These are phyloP conservation scores for Aegilops umbellulata DNA, from an alignment of 176 grass and related monocot genomes.

Conservation along the genomic window DNA sequence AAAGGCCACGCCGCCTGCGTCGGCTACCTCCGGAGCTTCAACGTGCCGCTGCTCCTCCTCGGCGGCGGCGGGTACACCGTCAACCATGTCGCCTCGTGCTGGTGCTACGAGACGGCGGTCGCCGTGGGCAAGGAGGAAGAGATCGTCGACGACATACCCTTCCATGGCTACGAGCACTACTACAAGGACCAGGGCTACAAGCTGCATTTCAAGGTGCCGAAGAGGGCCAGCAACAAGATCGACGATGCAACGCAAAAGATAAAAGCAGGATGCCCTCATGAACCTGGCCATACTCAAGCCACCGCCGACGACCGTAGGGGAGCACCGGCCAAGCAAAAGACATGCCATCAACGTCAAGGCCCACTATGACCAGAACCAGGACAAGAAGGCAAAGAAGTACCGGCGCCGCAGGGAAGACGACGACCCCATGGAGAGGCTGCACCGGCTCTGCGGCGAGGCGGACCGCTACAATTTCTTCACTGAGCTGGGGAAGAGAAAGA, in stretches of 20 bases:
- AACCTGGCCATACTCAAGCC: slow-evolving; percentile 35
- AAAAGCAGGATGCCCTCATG: background rate
- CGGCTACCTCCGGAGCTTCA: slow-evolving; percentile 15
- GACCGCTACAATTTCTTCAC: background rate
- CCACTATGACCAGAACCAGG: background rate
- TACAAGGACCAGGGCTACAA: slow-evolving; percentile 5
- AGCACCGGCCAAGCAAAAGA: background rate
- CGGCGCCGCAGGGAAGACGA: background rate
- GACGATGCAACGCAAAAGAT: too few species aligned
- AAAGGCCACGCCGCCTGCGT: slow-evolving; percentile 39
- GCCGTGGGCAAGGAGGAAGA: slow-evolving; percentile 35
- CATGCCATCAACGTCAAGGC: background rate
- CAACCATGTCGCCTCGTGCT: slow-evolving; percentile 72
- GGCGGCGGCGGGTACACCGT: slow-evolving; percentile 86
- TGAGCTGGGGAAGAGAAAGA: background rate
- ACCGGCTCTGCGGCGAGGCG: background rate
- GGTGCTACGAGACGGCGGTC: slow-evolving; percentile 63
- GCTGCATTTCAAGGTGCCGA: slow-evolving; percentile 24
- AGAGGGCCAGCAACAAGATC: slow-evolving; percentile 21
- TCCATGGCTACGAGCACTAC: background rate
- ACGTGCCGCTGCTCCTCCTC: slow-evolving; percentile 51
- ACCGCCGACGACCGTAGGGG: background rate
- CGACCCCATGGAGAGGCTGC: slow-evolving; percentile 25
- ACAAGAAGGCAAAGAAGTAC: background rate
- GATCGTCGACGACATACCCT: slow-evolving; percentile 39